Evolutionary conservation across 2,329 filamentous ascomycete genomes (phyloP).

Genomic region (Fusarium sp.): DNA sequence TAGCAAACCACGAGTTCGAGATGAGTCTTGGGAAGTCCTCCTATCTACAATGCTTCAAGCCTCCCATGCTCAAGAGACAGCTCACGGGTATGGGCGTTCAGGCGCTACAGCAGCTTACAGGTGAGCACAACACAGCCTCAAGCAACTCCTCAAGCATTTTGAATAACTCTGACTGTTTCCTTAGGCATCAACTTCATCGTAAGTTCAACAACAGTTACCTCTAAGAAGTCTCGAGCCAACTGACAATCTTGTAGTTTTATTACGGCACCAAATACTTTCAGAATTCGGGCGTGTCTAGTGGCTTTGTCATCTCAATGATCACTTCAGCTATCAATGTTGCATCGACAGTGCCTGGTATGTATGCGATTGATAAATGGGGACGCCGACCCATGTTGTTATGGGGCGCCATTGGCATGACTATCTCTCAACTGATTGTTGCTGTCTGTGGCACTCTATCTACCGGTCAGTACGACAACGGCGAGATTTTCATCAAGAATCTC

Average conservation of each 20-base stretch:
- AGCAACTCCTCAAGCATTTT: not conserved
- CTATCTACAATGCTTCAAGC: constrained; percentile 64
- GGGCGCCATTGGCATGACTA: constrained; percentile 69
- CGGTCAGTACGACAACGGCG: constrained; percentile 58
- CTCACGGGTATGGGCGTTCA: constrained; percentile 73
- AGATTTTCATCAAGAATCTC: constrained; percentile 59
- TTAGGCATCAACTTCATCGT: constrained; percentile 51
- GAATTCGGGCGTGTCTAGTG: constrained; percentile 50
- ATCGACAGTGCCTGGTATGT: constrained; percentile 51
- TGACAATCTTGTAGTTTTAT: constrained; percentile 44
- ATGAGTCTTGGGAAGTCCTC: constrained; percentile 59
- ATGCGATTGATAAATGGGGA: constrained; percentile 52
- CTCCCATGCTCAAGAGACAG: constrained; percentile 64
- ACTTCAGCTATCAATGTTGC: constrained; percentile 51
- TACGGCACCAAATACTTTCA: constrained; percentile 54
- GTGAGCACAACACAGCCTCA: not conserved
- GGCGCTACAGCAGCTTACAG: constrained; percentile 54
- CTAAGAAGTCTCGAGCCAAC: not conserved
- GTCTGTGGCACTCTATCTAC: constrained; percentile 65
- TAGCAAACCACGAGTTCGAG: constrained; percentile 72
- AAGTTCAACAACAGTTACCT: not conserved
- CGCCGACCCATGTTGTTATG: constrained; percentile 69
- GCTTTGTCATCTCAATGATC: constrained; percentile 51
- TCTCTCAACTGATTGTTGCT: constrained; percentile 68
- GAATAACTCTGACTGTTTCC: not conserved